Evolutionary conservation across 345 rosid species (phyloP), one percentile per base, ranked within the genome.

Genomic region (Eucalyptus cloeziana): DNA sequence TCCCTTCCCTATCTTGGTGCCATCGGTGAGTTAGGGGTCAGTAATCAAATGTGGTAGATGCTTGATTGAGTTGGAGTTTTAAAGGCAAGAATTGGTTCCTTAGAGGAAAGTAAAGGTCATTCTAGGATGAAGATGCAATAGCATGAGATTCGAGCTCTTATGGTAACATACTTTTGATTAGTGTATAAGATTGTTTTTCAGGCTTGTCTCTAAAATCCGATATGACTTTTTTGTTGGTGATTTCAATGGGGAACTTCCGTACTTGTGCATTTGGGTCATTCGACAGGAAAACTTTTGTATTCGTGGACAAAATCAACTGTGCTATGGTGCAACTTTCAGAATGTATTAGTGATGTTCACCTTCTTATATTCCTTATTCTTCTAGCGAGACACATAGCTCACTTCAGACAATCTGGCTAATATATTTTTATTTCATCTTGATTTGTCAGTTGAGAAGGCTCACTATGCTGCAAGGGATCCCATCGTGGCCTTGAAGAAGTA

Each of bases 381-480:
- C 45, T 71, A 71, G 81, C 24, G 45, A 71, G 81, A 37, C 81
- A 19, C 44, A 37, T 71, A 17, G 16, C 45, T 17, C 13, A 19
- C 85, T 76, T 37, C 15, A 76, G 85, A 76, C 44, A 25, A 25
- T 25, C 44, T 40, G 30, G 47, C 47, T 76, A 76, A 76, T 21
- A 76, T 76, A 25, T 52, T 37, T 30, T 87, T 11, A 31, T 50
- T 17, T 43, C 0, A 12, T 83, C 4, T 27, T 3, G 22, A 49
- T 47, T 69, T 69, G 88, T 81, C 94, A 92, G 95, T 92, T 49
- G 93, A 92, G 95, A 94, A 94, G 91, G 93, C 93, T 86, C 92
- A 45, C 91, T 94, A 92, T 86, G 94, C 94, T 80, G 93, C 94
- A 17, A 92, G 95, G 91, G 95, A 94, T 92, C 94, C 96, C 83